These are phyloP conservation scores for Alternaria triticina DNA, from an alignment of 2,329 filamentous ascomycete genomes.

Conservation along the genomic window DNA sequence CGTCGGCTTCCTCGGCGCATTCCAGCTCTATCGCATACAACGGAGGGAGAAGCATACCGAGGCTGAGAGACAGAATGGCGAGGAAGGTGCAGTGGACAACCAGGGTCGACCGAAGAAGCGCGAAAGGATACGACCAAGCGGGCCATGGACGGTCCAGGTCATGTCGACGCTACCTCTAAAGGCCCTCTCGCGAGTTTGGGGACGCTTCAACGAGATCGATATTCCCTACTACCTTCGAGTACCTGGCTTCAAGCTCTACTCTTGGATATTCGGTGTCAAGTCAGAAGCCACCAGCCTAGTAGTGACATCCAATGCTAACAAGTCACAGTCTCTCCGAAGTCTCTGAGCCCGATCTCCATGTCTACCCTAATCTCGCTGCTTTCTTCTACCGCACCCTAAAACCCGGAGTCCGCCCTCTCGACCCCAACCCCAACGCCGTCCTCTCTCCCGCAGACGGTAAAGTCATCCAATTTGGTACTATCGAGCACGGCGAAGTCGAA, in stretches of 20 bases:
- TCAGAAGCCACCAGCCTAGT: conserved; percentile 33
- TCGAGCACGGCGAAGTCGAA: conserved; percentile 92
- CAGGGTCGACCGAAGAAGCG: conserved; percentile 58
- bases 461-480: conserved; percentile 88
- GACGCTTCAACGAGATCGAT: conserved; percentile 85
- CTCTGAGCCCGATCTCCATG: conserved; percentile 83
- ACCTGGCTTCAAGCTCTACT: conserved; percentile 90
- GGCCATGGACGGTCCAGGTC: conserved; percentile 91
- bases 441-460: conserved; percentile 90
- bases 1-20: conserved; percentile 79
- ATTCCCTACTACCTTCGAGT: conserved; percentile 88
- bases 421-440: conserved; percentile 79
- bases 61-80: conserved; percentile 52
- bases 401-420: conserved; percentile 82
- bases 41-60: conserved; percentile 55
- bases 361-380: conserved; percentile 88
- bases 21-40: conserved; percentile 82
- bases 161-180: conserved; percentile 94
- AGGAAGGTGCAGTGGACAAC: conserved; percentile 50
- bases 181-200: conserved; percentile 87
- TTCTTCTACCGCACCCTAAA: conserved; percentile 98
- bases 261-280: conserved; percentile 89
- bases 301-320: conserved; percentile 30
- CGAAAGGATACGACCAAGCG: conserved; percentile 75
- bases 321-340: conserved; percentile 76